A percentile compares a stretch with the other conserved stretches of the same genome.
Conservation (phyloP, 2,329 filamentous ascomycete species). For the Tolypocladium nubicola region DNA sequence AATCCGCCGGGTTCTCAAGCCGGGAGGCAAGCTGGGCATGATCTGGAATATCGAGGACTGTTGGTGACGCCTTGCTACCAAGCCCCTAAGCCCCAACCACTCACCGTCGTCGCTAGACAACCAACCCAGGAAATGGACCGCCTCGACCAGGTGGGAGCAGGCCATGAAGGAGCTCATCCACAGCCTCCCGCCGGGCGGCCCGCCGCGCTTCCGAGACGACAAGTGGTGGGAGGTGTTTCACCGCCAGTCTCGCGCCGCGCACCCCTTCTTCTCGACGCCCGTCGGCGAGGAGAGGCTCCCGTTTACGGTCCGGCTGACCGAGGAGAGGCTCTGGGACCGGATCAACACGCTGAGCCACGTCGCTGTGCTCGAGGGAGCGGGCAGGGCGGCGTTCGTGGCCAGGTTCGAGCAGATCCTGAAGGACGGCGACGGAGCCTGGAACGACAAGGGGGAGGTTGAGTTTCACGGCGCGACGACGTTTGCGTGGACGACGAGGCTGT, state of each 20-base stretch:
- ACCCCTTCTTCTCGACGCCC: slow-evolving; percentile 47
- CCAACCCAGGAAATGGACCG: slow-evolving; percentile 43
- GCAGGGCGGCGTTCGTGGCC: slow-evolving; percentile 35
- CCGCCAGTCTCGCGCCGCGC: slow-evolving; percentile 36
- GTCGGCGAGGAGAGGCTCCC: slow-evolving; percentile 44
- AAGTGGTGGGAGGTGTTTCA: slow-evolving; percentile 57
- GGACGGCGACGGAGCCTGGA: slow-evolving; percentile 41
- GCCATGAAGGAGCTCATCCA: slow-evolving; percentile 48
- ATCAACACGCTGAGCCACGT: slow-evolving; percentile 60
- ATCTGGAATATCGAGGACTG: slow-evolving; percentile 70
- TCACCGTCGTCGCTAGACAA: slow-evolving; percentile 40
- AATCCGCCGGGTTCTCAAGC: slow-evolving; percentile 55
- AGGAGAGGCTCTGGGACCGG: slow-evolving; percentile 53
- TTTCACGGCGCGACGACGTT: slow-evolving; percentile 55
- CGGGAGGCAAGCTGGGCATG: slow-evolving; percentile 49
- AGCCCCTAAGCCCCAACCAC: not conserved
- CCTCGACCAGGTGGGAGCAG: slow-evolving; percentile 50
- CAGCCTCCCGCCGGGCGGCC: slow-evolving; percentile 40
- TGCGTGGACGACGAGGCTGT: slow-evolving; percentile 47
- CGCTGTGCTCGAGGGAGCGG: slow-evolving; percentile 42
- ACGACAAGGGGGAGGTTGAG: slow-evolving; percentile 51
- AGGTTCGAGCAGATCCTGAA: slow-evolving; percentile 44
- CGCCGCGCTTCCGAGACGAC: slow-evolving; percentile 53
- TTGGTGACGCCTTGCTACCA: slow-evolving; percentile 21
- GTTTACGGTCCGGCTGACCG: slow-evolving; percentile 47